Evolutionary conservation across 2,329 filamentous ascomycete species (phyloP).

Genomic region (Tolypocladium tundrense): DNA sequence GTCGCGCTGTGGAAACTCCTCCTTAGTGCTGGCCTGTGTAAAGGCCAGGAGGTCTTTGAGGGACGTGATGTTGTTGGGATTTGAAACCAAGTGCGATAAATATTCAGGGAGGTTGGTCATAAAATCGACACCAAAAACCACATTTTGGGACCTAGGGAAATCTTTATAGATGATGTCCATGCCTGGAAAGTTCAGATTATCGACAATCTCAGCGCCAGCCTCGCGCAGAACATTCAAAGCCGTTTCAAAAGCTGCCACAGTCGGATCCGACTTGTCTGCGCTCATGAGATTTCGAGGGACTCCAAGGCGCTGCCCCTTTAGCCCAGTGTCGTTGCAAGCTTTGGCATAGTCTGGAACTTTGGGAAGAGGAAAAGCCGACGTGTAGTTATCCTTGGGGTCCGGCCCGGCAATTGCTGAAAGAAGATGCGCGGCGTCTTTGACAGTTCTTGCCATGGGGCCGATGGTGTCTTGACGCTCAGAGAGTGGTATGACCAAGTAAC

Average conservation of each 20-base stretch:
- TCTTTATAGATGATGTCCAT: constrained; percentile 24
- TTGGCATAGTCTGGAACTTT: constrained; percentile 48
- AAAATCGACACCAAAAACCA: constrained; percentile 45
- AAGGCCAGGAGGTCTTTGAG: background rate
- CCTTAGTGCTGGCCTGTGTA: background rate
- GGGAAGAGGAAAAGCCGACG: constrained; percentile 48
- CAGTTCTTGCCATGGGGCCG: constrained; percentile 53
- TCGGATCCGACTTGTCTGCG: background rate
- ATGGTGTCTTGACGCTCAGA: constrained; percentile 55
- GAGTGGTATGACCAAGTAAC: constrained; percentile 55
- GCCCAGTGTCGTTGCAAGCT: constrained; percentile 41
- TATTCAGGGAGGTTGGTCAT: constrained; percentile 14
- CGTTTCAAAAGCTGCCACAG: constrained; percentile 31
- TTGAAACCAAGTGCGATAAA: background rate
- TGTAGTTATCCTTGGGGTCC: constrained; percentile 51
- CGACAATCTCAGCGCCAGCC: constrained; percentile 49
- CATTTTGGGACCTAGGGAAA: background rate
- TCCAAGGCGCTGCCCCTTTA: constrained; percentile 51
- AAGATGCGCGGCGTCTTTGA: constrained; percentile 53
- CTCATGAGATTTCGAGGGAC: constrained; percentile 46
- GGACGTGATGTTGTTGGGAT: background rate
- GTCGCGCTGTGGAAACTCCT: background rate
- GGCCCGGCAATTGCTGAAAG: constrained; percentile 53
- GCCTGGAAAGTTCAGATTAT: constrained; percentile 18
- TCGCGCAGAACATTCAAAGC: constrained; percentile 39